A percentile compares a stretch with the other conserved stretches of the same genome.
These are phyloP conservation scores for Xylaria sp. DNA, from an alignment of 2,329 filamentous ascomycete species.

Conservation along the genomic window DNA sequence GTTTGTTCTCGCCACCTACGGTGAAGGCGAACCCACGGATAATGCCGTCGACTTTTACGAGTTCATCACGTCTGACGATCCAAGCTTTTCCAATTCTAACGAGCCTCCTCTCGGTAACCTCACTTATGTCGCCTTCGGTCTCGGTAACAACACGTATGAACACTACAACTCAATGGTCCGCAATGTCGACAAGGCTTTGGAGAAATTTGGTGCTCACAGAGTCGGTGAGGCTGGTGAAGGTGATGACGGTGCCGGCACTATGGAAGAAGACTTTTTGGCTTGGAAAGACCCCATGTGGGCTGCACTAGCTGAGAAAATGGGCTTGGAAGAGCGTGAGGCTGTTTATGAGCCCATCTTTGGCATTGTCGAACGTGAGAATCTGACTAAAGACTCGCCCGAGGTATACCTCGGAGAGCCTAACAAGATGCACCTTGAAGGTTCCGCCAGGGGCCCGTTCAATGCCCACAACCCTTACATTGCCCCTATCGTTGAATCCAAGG, in stretches of 20 bases:
- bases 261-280: constrained; percentile 98
- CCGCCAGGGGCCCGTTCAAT: constrained; percentile 88
- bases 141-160: constrained; percentile 99
- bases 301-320: constrained; percentile 83
- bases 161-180: constrained; percentile 99
- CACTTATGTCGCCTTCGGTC: constrained; percentile 93
- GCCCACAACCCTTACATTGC: constrained; percentile 97
- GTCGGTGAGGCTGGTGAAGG: constrained; percentile 93
- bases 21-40: constrained; percentile 97
- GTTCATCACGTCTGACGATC: constrained; percentile 85
- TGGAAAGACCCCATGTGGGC: constrained; percentile 99
- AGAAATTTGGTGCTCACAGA: constrained; percentile 82
- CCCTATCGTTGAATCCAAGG: constrained; percentile 87
- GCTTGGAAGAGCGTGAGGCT: constrained; percentile 92
- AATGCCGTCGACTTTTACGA: constrained; percentile 99
- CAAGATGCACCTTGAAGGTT: constrained; percentile 90
- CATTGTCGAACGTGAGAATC: constrained; percentile 78
- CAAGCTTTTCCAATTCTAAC: constrained; percentile 78
- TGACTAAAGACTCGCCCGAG: constrained; percentile 77
- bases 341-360: constrained; percentile 94
- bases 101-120: constrained; percentile 82
- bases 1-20: constrained; percentile 97
- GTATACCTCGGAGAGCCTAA: constrained; percentile 98
- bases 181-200: constrained; percentile 82
- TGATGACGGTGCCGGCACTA: constrained; percentile 96